Evolutionary conservation across 106 monocot species (phyloP), one percentile per base, ranked within the genome.

Genomic region (Dioscorea zingiberensis): DNA sequence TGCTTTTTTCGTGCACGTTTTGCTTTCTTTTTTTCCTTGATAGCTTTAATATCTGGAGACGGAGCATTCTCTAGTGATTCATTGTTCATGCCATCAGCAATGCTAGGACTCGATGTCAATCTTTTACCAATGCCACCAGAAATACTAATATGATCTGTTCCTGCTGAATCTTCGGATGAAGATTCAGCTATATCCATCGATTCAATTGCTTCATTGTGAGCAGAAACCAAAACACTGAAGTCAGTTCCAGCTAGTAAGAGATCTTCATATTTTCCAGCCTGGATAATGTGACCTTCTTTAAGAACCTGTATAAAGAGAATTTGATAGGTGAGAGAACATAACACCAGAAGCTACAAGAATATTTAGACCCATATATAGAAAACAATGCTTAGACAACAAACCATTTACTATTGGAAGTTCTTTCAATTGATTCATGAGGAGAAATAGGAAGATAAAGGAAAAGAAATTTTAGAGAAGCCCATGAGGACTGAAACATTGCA

Each of bases 141-240:
- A 61, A 57, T 48, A 26, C 61, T 68, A 23, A 47, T 76, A 54
- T 65, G 53, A 27, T 65, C 26, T 60, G 68, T 48, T 25, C 55
- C 74, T 63, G 21, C 32, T 19, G 62, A 64, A 64, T 86, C 81
- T 74, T 88, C 97, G 11, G 64, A 66, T 48, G 68, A 48, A 25
- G 55, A 66, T 25, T 93, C 83, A 48, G 58, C 62, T 47, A 94
- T 77, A 70, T 97, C 97, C 91, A 97, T 92, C 28, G 91, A 77
- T 55, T 97, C 97, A 64, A 97, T 91, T 30, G 97, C 91, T 72
- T 97, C 97, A 68, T 92, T 80, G 70, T 97, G 97, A 62, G 97
- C 97, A 69, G 88, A 85, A 76, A 97, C 91, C 55, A 97, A 75
- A 23, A 83, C 75, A 73, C 83, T 92, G 78, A 97, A 86, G 65